Conservation (phyloP, 805 yeast species). For the Komagataella populi region DNA sequence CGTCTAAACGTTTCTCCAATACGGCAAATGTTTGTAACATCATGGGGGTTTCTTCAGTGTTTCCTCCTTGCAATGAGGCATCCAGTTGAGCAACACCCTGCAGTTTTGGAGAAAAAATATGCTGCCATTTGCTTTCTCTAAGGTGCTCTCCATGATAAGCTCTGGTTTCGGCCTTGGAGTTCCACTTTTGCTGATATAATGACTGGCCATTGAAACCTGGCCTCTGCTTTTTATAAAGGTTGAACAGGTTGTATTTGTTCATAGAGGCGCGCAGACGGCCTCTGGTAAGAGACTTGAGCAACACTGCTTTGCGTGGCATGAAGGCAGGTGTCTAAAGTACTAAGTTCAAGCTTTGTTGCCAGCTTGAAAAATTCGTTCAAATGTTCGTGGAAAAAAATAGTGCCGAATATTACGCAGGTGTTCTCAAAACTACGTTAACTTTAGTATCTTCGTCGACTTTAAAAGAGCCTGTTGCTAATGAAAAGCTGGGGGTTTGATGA, state of each 20-base stretch:
- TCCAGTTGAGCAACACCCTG: conserved; percentile 84
- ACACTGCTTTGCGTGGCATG: conserved; percentile 53
- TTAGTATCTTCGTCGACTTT: background rate
- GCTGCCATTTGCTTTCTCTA: conserved; percentile 73
- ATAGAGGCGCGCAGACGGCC: conserved; percentile 79
- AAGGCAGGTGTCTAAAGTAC: background rate
- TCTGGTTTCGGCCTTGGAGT: conserved; percentile 82
- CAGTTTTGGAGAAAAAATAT: conserved; percentile 52
- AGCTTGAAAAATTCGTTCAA: conserved; percentile 1
- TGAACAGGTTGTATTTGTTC: conserved; percentile 86
- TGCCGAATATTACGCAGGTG: background rate
- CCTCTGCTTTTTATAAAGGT: conserved; percentile 61
- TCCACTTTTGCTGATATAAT: conserved; percentile 87
- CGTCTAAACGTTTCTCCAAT: conserved; percentile 78
- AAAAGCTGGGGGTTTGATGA: conserved; percentile 44
- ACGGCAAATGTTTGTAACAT: conserved; percentile 81
- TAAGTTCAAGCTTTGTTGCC: background rate
- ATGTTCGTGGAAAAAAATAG: background rate
- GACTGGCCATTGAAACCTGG: conserved; percentile 44
- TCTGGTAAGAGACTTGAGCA: conserved; percentile 43
- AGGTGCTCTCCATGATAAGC: conserved; percentile 92
- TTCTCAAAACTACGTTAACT: background rate
- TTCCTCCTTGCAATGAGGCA: conserved; percentile 55
- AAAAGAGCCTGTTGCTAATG: background rate
- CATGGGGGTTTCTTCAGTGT: conserved; percentile 57